Conservation (phyloP, 495 filamentous ascomycete genomes). For the Hypoxylon subgilvum region DNA sequence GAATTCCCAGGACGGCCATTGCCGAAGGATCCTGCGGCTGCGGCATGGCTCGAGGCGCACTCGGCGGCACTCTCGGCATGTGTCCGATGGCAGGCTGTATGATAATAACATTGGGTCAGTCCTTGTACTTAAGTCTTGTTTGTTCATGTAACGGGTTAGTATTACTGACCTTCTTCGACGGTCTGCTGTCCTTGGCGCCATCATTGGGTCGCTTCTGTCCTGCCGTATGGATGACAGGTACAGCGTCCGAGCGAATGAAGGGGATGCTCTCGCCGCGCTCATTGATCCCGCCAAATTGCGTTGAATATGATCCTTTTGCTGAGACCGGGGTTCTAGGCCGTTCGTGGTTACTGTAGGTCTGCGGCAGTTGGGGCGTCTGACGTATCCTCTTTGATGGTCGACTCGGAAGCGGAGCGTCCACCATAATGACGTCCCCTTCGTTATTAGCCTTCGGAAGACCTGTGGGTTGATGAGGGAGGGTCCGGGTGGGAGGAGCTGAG, state of each 20-base stretch:
- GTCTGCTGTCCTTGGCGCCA: conserved; percentile 28
- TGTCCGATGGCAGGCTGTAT: conserved; percentile 28
- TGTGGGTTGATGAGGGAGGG: neutral
- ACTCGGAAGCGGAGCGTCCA: conserved; percentile 28
- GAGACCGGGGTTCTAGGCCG: conserved; percentile 4
- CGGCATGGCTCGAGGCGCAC: conserved; percentile 34
- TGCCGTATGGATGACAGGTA: conserved; percentile 38
- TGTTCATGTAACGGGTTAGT: neutral
- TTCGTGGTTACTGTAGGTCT: conserved; percentile 34
- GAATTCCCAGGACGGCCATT: conserved; percentile 37
- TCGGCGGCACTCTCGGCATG: conserved; percentile 22
- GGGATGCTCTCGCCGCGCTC: conserved; percentile 32
- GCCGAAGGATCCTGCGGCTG: conserved; percentile 39
- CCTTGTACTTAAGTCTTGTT: conserved; percentile 13
- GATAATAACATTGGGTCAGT: too few species aligned
- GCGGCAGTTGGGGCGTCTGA: conserved; percentile 34
- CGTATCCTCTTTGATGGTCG: conserved; percentile 27
- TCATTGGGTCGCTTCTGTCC: conserved; percentile 44
- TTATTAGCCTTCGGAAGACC: neutral
- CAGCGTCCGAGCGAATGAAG: conserved; percentile 30
- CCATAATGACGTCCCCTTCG: conserved; percentile 39
- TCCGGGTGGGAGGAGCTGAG: conserved; percentile 4
- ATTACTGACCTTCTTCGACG: conserved; percentile 44
- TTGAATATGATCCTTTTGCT: neutral
- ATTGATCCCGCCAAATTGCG: conserved; percentile 31